A percentile compares a stretch with the other conserved stretches of the same genome.
Conservation (phyloP, 2,329 filamentous ascomycete species). For the Graphium sp. region DNA sequence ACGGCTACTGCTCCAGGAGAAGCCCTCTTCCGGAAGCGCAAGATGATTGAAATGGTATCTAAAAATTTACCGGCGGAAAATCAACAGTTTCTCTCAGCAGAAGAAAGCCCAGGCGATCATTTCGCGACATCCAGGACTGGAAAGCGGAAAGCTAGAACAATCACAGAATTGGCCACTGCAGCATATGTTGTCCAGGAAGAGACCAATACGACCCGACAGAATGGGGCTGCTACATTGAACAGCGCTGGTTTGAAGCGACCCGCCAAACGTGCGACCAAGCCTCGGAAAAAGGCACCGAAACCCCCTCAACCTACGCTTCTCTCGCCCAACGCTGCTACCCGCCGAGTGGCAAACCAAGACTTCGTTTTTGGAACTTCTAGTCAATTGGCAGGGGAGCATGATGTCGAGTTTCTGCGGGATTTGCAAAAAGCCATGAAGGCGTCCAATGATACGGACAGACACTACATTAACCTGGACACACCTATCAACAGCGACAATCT, state of each 20-base stretch:
- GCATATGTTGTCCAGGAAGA: constrained; percentile 36
- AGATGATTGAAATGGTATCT: constrained; percentile 34
- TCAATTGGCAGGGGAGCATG: constrained; percentile 59
- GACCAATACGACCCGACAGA: constrained; percentile 7
- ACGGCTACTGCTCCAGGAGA: constrained; percentile 7
- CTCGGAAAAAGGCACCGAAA: constrained; percentile 17
- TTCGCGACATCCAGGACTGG: constrained; percentile 23
- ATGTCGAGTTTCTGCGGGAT: constrained; percentile 46
- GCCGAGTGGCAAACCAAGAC: constrained; percentile 50
- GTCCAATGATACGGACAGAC: constrained; percentile 24
- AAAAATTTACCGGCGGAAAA: constrained; percentile 16
- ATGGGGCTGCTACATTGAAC: constrained; percentile 16
- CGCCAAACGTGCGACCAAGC: constrained; percentile 14
- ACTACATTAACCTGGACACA: constrained; percentile 11
- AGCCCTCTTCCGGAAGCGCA: constrained; percentile 33
- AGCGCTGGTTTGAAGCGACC: too few relatives aligned
- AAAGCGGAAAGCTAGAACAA: constrained; percentile 58
- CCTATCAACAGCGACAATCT: constrained; percentile 19
- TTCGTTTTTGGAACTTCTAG: constrained; percentile 79
- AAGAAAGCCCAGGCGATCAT: constrained; percentile 19
- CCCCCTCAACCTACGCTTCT: constrained; percentile 30
- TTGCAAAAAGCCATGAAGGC: constrained; percentile 43
- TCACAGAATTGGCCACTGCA: constrained; percentile 63
- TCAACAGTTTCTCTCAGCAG: constrained; percentile 8
- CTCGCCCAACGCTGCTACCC: constrained; percentile 51